Base-by-base conservation (phyloP, 108 stramenopile genomes). In the Licmophora abbreviata region DNA sequence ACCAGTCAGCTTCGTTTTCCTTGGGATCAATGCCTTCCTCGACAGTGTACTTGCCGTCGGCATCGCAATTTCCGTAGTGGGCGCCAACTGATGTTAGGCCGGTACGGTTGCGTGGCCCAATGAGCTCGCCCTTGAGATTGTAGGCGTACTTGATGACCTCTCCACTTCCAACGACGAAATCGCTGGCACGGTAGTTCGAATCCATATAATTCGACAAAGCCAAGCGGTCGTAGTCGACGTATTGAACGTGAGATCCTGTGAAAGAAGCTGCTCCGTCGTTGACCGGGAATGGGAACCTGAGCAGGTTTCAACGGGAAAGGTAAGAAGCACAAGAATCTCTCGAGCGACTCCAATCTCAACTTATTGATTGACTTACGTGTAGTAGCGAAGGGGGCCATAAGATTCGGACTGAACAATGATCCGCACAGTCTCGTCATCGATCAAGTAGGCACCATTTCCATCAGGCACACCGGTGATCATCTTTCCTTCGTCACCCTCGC, bases 381-480 rank as follows among this genome's bases (percentile, higher is more conserved):
- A 71, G 21, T 67, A 56, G 29, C 30, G 29, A 18, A 79, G 59
- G n/a, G 69, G 74, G 6, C 74, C 74, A 38, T 76, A 76, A 1
- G 53, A 55, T 42, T 76, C 74, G 27, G 58, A 60, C 43, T 76
- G 74, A 22, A 70, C 51, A 20, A 76, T 35, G 18, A 82, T 50
- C 28, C 81, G 76, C 20, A 82, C 70, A 3, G 74, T 77, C 11
- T 72, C 45, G 31, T 82, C 81, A 37, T 77, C 70, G 24, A 43
- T 17, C 18, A 82, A 61, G 54, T 77, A 77, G 20, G 76, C 76
- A 41, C 81, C 81, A 1, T 75, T 44, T 26, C 81, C 81, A 61
- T 82, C 81, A 20, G 81, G 81, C 4, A 68, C 61, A 8, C 81
- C 81, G n/a, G 62, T 55, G 32, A 60, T 34, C 37, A 49, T 44